These are phyloP conservation scores for Talaromyces trachyspermus DNA, from an alignment of 495 filamentous ascomycete genomes.

Conservation along the genomic window DNA sequence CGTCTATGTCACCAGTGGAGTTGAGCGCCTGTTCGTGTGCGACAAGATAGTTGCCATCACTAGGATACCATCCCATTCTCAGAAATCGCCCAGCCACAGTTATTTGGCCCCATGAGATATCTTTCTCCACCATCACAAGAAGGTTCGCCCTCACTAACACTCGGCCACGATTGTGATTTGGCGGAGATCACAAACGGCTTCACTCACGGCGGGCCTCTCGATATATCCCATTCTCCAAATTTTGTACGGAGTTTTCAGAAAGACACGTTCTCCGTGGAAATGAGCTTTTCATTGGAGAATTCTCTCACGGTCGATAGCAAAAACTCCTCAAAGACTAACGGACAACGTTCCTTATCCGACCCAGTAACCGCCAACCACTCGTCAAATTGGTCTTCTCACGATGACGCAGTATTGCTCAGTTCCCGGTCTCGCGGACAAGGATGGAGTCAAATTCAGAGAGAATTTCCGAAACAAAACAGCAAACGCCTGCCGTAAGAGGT, in stretches of 20 bases:
- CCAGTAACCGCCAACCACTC: not conserved
- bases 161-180: slow-evolving; percentile 9
- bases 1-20: not conserved
- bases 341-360: not conserved
- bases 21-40: not conserved
- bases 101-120: slow-evolving; percentile 7
- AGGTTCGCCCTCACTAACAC: slow-evolving; percentile 7
- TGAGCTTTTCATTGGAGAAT: not conserved
- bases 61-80: not conserved
- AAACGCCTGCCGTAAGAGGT: slow-evolving; percentile 73
- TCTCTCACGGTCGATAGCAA: not conserved
- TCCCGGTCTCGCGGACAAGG: slow-evolving; percentile 59
- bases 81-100: not conserved
- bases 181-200: slow-evolving; percentile 10
- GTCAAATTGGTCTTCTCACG: slow-evolving; percentile 52
- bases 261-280: not conserved
- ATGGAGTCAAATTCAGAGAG: slow-evolving; percentile 63
- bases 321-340: not conserved
- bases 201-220: slow-evolving; percentile 7
- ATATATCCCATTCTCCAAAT: slow-evolving; percentile 2
- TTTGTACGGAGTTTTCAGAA: not conserved
- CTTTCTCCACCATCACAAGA: slow-evolving; percentile 1
- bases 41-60: not conserved
- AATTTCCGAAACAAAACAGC: slow-evolving; percentile 66
- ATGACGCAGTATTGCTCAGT: slow-evolving; percentile 54